Conservation (phyloP, 768 basidiomycete genomes). For the Russula vinacea region DNA sequence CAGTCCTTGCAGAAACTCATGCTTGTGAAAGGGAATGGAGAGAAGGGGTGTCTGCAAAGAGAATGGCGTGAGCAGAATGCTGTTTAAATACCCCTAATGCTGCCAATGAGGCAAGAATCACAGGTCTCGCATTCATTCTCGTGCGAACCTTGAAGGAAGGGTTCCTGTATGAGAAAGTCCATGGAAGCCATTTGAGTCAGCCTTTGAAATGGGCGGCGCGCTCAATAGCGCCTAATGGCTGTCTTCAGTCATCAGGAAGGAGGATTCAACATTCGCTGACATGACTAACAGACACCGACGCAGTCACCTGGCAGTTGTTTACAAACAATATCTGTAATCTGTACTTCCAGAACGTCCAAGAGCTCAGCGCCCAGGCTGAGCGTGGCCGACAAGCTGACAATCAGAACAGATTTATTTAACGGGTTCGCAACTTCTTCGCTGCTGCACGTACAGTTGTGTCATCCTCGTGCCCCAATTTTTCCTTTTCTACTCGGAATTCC, state of each 20-base stretch:
- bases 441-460: constrained; percentile 9
- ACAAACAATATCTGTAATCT: background rate
- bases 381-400: background rate
- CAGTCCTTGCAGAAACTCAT: constrained; percentile 61
- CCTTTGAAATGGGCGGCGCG: background rate
- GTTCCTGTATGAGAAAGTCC: background rate
- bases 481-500: constrained; percentile 27
- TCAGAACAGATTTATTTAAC: constrained; percentile 13
- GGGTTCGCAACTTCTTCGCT: constrained; percentile 3
- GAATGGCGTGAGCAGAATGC: background rate
- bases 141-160: background rate
- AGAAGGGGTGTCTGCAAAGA: background rate
- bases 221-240: background rate
- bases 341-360: background rate
- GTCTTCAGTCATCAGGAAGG: background rate
- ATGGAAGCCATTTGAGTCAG: background rate
- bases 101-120: too few relatives aligned
- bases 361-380: too few relatives aligned
- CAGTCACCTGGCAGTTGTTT: background rate
- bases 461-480: background rate
- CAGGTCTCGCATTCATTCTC: background rate
- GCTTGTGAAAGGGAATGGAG: background rate
- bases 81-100: background rate
- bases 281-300: background rate
- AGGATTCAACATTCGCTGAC: too few relatives aligned